Percentiles rank a stretch among this genome's conserved stretches.
Evolutionary conservation across 139 green algal species (phyloP).

Genomic region (Limnomonas spitsbergensis): DNA sequence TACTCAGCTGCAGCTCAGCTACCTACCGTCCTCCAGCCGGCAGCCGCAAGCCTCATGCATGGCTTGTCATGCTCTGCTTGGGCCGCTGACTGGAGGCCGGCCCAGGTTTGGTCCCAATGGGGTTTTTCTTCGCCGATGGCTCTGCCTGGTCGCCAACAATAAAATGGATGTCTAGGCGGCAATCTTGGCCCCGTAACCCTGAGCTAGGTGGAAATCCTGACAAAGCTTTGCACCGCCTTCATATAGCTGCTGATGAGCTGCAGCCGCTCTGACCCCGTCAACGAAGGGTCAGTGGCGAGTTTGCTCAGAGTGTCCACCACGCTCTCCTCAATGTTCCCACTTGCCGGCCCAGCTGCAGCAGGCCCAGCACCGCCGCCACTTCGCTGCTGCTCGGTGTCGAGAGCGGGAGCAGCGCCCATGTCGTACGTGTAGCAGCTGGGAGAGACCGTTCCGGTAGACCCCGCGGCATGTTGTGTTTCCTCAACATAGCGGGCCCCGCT

Average conservation of each 20-base stretch:
- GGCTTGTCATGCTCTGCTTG: no score
- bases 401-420: background rate
- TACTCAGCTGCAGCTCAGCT: no score
- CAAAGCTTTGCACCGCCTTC: background rate
- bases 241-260: background rate
- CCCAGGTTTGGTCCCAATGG: no score
- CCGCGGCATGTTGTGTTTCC: background rate
- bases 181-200: no score
- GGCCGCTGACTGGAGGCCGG: no score
- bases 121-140: no score
- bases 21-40: no score
- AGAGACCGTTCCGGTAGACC: background rate
- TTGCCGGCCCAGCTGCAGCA: no score
- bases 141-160: no score
- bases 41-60: no score
- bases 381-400: background rate
- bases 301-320: background rate
- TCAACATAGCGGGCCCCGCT: background rate
- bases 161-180: no score
- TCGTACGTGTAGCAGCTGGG: background rate
- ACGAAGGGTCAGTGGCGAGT: background rate
- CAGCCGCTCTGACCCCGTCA: background rate
- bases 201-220: background rate
- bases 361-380: no score
- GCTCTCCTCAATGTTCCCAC: background rate